A percentile compares a stretch with the other conserved stretches of the same genome.
Evolutionary conservation across 1,139 yeast genomes (phyloP).

Genomic region (Arxiozyma heterogenica): DNA sequence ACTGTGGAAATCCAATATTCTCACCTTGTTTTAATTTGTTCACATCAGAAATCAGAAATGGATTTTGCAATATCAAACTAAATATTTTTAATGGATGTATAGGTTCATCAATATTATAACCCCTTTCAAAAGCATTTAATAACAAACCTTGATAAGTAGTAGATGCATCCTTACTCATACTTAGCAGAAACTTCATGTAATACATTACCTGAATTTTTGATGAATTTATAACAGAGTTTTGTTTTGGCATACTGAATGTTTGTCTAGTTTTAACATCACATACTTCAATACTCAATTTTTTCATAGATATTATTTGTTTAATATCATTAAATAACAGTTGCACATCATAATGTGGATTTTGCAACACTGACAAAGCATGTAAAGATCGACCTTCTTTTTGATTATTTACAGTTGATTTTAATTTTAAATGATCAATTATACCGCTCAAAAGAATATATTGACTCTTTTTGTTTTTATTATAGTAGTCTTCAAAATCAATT

Average conservation of each 20-base stretch:
- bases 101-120: constrained; percentile 42
- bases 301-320: constrained; percentile 10
- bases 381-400: constrained; percentile 9
- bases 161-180: constrained; percentile 29
- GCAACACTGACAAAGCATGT: neutral
- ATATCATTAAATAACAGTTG: neutral
- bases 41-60: constrained; percentile 38
- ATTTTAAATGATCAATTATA: constrained; percentile 44
- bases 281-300: constrained; percentile 28
- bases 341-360: neutral
- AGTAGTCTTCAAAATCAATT: neutral
- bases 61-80: constrained; percentile 34
- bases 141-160: constrained; percentile 28
- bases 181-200: constrained; percentile 40
- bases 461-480: neutral
- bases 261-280: constrained; percentile 56
- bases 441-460: constrained; percentile 46
- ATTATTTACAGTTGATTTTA: constrained; percentile 22
- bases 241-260: constrained; percentile 37
- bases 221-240: constrained; percentile 38
- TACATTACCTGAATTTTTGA: constrained; percentile 51
- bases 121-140: constrained; percentile 39
- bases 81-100: constrained; percentile 34
- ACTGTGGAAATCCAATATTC: constrained; percentile 36
- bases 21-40: constrained; percentile 39